These are phyloP conservation scores for Rhododendron simsii DNA, from an alignment of 148 eudicot species.

Conservation along the genomic window DNA sequence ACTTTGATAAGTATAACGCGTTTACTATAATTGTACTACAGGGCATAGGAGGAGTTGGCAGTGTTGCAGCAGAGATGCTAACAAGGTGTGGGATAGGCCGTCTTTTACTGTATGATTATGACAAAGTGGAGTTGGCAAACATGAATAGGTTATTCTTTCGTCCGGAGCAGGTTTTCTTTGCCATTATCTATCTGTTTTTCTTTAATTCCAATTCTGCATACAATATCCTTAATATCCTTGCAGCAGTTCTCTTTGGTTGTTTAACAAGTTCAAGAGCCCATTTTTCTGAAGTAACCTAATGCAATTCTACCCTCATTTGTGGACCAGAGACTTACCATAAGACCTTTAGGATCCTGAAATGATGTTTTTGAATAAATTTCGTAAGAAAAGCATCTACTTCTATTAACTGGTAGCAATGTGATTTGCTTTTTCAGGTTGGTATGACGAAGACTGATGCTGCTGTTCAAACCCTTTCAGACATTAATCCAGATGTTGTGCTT, in stretches of 20 bases:
- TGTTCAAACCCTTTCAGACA: slow-evolving; percentile 86
- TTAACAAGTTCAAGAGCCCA: background rate
- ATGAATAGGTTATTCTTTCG: slow-evolving; percentile 98
- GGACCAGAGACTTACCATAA: background rate
- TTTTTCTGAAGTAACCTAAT: background rate
- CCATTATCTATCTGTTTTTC: background rate
- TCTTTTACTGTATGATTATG: slow-evolving; percentile 94
- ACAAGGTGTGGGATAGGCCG: slow-evolving; percentile 99
- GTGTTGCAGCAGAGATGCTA: slow-evolving; percentile 99
- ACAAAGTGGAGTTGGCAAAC: slow-evolving; percentile 96
- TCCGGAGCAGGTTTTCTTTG: slow-evolving; percentile 76
- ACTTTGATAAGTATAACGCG: background rate
- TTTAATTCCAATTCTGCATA: background rate
- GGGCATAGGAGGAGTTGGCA: slow-evolving; percentile 99
- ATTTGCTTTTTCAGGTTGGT: slow-evolving; percentile 51
- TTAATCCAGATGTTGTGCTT: slow-evolving; percentile 96
- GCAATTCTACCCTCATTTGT: background rate
- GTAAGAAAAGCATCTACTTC: background rate
- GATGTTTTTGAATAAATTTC: background rate
- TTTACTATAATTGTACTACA: slow-evolving; percentile 22
- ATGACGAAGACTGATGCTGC: slow-evolving; percentile 99
- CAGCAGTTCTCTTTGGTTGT: background rate
- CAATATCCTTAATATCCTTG: background rate
- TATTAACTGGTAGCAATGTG: background rate
- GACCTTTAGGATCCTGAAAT: background rate